phyloP scores from a whole-genome alignment of 495 filamentous ascomycete species.

The Pyronema omphalodes region DNA sequence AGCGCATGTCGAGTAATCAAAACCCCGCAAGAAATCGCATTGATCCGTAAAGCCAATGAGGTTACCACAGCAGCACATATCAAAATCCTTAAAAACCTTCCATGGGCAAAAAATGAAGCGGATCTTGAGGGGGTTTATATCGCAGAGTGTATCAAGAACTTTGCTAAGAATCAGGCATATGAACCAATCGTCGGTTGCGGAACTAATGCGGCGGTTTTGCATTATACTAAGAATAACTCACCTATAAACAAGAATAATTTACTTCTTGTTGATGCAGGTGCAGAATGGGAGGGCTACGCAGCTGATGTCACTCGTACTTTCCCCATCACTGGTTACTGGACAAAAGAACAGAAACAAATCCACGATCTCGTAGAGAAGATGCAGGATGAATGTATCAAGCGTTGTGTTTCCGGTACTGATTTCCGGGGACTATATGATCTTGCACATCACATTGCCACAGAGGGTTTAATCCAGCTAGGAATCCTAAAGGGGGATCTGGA shows the following conservation, averaged over 20 bases:
- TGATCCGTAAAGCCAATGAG: slow-evolving; percentile 60
- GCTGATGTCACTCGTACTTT: slow-evolving; percentile 78
- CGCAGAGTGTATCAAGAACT: slow-evolving; percentile 46
- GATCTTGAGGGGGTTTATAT: slow-evolving; percentile 64
- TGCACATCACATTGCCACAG: slow-evolving; percentile 52
- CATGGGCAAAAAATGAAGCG: slow-evolving; percentile 50
- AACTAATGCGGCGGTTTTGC: slow-evolving; percentile 58
- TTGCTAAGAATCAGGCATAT: slow-evolving; percentile 66
- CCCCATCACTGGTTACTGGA: slow-evolving; percentile 48
- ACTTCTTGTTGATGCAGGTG: slow-evolving; percentile 68
- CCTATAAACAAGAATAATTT: slow-evolving; percentile 46
- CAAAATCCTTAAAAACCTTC: slow-evolving; percentile 41
- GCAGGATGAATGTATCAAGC: slow-evolving; percentile 58
- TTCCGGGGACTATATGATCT: slow-evolving; percentile 52
- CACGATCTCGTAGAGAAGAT: slow-evolving; percentile 64
- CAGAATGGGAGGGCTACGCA: slow-evolving; percentile 77
- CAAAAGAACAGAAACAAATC: slow-evolving; percentile 45
- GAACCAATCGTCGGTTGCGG: slow-evolving; percentile 70
- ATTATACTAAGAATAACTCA: slow-evolving; percentile 66
- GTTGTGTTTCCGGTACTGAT: slow-evolving; percentile 42
- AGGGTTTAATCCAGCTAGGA: slow-evolving; percentile 50
- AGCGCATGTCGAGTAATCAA: slow-evolving; percentile 59
- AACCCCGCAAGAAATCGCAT: slow-evolving; percentile 55
- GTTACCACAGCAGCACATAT: slow-evolving; percentile 59
- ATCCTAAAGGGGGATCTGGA: slow-evolving; percentile 39